Base-by-base conservation (phyloP, 2,329 filamentous ascomycete species). In the Triangularia setosa region DNA sequence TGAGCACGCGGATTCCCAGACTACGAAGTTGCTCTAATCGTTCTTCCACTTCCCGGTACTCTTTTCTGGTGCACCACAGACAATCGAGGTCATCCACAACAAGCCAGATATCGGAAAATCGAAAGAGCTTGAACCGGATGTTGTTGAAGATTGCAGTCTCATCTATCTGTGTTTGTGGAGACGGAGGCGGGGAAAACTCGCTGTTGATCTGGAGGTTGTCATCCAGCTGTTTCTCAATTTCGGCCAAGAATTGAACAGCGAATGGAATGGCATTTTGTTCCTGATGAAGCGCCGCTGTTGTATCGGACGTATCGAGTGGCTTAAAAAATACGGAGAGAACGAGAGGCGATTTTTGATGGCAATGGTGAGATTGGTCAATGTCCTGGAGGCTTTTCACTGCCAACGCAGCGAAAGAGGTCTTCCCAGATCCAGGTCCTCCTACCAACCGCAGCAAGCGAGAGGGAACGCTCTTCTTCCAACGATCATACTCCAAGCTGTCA, bases 31-130 rank as follows among this genome's bases (percentile, higher is more conserved):
- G 16, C 12, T 59, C 57, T 18, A 59, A 21, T 8, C 40, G 57
- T 14, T 59, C 33, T 21, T 59, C 57, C 6, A 59, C 57, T 23
- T 24, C 16, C 21, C 44, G 12, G 14, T 59, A 59, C 16, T 40
- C 57, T 16, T 44, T 27, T 11, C 30, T 30, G 8, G n/a, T 30
- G 3, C 8, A 12, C 57, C 57, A 59, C 11, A 59, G 33, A 18
- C 33, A 59, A 21, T 59, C 57, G 24, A 59, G 16, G 23, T 59
- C 57, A 21, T 59, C 57, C 12, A 59, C 57, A 6, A 59, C 57
- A 16, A 59, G 33, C 16, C 25, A 59, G 14, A 59, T 18, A 16
- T 48, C 30, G 3, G 57, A 59, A 12, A 59, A 48, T 7, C 57
- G 57, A 27, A 25, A 35, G 18, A 59, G 23, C 33, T 59, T 59